A percentile compares a stretch with the other conserved stretches of the same genome.
Conservation (phyloP, 768 basidiomycete species). For the Leccinum variicolor region DNA sequence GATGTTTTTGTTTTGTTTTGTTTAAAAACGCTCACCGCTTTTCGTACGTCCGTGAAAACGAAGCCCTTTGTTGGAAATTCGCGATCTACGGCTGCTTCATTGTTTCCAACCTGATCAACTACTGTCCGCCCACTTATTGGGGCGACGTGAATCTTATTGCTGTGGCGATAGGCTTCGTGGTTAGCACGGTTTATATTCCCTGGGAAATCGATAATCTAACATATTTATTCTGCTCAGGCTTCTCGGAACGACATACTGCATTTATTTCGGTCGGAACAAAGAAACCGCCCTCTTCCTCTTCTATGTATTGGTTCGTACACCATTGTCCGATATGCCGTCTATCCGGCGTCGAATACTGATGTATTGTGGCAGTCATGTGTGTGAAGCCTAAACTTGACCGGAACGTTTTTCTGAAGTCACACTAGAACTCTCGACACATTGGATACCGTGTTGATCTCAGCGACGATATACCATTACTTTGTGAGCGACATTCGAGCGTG, state of each 20-base stretch:
- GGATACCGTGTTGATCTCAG: background rate
- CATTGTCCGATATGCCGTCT: background rate
- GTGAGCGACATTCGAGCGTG: background rate
- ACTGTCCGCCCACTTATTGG: conserved; percentile 1
- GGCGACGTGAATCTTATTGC: background rate
- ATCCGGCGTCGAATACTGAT: background rate
- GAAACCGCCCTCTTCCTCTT: background rate
- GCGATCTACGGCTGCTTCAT: background rate
- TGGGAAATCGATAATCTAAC: background rate
- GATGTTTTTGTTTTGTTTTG: background rate
- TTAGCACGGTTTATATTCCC: background rate
- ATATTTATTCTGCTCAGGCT: background rate
- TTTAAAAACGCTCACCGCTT: background rate
- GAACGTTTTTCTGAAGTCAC: background rate
- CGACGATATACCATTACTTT: conserved; percentile 2
- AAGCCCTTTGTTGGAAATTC: background rate
- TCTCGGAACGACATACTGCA: conserved; percentile 1
- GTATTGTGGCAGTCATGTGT: background rate
- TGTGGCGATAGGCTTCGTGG: conserved; percentile 2
- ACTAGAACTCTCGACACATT: background rate
- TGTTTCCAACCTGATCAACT: background rate
- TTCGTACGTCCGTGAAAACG: background rate
- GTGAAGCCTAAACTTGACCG: background rate
- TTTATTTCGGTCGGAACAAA: conserved; percentile 2
- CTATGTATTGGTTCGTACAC: background rate